phyloP scores from a whole-genome alignment of 176 grass and related monocot genomes.

The Eleusine coracana region DNA sequence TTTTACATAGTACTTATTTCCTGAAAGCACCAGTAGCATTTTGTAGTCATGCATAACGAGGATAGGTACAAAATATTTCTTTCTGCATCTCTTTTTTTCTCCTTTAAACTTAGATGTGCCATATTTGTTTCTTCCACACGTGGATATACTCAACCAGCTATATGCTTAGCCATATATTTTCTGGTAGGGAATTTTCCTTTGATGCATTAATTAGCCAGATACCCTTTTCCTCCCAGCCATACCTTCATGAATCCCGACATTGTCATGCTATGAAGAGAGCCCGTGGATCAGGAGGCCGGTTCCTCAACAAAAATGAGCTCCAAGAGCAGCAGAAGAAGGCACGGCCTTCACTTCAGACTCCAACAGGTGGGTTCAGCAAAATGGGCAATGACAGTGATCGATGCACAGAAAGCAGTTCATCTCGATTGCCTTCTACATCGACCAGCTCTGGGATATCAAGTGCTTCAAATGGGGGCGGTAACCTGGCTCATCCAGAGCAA shows the following conservation, averaged over 20 bases:
- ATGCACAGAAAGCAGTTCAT: background rate
- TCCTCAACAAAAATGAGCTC: conserved; percentile 85
- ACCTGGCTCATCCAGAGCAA: conserved; percentile 43
- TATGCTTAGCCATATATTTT: background rate
- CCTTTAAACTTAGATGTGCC: background rate
- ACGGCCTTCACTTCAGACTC: conserved; percentile 5
- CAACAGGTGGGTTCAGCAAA: conserved; percentile 19
- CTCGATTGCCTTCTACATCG: conserved; percentile 37
- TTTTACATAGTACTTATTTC: background rate
- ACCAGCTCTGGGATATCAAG: conserved; percentile 43
- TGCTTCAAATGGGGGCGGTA: conserved; percentile 37
- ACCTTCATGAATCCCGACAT: conserved; percentile 96
- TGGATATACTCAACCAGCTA: background rate
- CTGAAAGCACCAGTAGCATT: background rate
- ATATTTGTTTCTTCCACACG: conserved; percentile 12
- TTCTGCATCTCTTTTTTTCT: background rate
- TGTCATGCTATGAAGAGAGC: conserved; percentile 89
- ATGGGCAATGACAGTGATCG: conserved; percentile 7
- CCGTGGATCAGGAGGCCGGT: conserved; percentile 85
- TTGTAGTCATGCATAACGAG: background rate
- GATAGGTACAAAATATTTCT: background rate
- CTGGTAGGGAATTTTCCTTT: background rate
- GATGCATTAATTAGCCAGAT: background rate
- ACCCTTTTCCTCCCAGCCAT: conserved; percentile 64
- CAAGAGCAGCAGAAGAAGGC: conserved; percentile 31